Evolutionary conservation across 2,329 filamentous ascomycete species (phyloP).

Genomic region (Aureobasidium uvarum): DNA sequence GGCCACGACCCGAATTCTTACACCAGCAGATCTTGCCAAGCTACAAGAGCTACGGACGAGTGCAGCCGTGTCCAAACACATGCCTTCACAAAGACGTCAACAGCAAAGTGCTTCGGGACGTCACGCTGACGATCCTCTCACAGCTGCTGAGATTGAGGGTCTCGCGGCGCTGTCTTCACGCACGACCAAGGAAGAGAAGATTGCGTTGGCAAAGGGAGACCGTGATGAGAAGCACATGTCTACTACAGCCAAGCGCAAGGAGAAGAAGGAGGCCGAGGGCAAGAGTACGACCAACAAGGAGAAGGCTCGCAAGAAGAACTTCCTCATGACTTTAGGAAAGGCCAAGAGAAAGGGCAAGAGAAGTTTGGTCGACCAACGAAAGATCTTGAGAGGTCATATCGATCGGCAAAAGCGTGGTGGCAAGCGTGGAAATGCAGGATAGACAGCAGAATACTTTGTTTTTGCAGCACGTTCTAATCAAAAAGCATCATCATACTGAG

Average conservation of each 20-base stretch:
- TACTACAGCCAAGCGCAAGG: constrained; percentile 77
- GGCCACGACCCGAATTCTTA: constrained; percentile 91
- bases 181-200: constrained; percentile 82
- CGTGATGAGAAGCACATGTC: constrained; percentile 72
- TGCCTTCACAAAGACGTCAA: constrained; percentile 46
- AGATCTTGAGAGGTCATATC: constrained; percentile 76
- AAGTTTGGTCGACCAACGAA: constrained; percentile 81
- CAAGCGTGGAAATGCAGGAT: constrained; percentile 63
- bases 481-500: not conserved
- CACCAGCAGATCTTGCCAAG: constrained; percentile 92
- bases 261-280: constrained; percentile 82
- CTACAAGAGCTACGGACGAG: constrained; percentile 80
- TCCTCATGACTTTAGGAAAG: constrained; percentile 96
- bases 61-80: constrained; percentile 65
- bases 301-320: constrained; percentile 97
- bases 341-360: constrained; percentile 94
- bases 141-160: constrained; percentile 87
- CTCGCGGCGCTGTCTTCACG: constrained; percentile 75
- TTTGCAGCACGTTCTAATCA: not conserved
- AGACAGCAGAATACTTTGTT: not conserved
- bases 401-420: constrained; percentile 82
- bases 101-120: constrained; percentile 47
- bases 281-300: constrained; percentile 98
- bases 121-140: constrained; percentile 83
- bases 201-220: constrained; percentile 78